Evolutionary conservation across 192 early-diverging fungal species (phyloP).

Genomic region (Geranomyces variabilis): DNA sequence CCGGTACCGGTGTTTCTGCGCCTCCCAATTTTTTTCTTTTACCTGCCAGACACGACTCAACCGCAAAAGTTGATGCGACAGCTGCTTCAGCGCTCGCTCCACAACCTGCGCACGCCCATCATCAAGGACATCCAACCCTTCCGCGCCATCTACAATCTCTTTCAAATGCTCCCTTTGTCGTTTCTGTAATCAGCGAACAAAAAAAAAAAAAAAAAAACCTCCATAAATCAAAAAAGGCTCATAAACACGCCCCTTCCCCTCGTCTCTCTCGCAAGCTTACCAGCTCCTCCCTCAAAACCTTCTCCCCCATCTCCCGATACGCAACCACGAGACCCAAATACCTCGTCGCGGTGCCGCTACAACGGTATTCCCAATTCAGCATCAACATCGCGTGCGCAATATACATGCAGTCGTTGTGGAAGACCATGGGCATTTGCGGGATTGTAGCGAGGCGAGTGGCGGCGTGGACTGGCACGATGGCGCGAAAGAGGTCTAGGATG

Average conservation of each 20-base stretch:
- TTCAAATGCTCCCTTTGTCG: constrained; percentile 22
- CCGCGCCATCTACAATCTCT: constrained; percentile 15
- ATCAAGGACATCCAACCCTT: constrained; percentile 33
- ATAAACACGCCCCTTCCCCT: constrained; percentile 31
- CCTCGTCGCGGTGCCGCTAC: not conserved
- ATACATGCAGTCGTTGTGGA: constrained; percentile 75
- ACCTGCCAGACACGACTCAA: constrained; percentile 61
- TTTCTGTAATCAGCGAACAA: not conserved
- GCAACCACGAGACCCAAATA: not conserved
- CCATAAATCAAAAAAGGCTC: not conserved
- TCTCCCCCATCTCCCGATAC: constrained; percentile 20
- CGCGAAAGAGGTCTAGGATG: constrained; percentile 60
- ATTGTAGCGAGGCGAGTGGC: constrained; percentile 42
- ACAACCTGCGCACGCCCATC: constrained; percentile 43
- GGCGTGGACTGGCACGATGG: constrained; percentile 62
- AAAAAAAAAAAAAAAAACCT: not conserved
- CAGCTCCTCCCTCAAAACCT: constrained; percentile 47
- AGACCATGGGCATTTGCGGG: constrained; percentile 64
- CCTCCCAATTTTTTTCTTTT: not conserved
- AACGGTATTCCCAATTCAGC: constrained; percentile 10
- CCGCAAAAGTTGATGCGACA: constrained; percentile 45
- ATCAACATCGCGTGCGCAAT: constrained; percentile 37
- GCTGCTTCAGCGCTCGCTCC: constrained; percentile 52
- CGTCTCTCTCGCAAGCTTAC: constrained; percentile 29
- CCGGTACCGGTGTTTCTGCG: not conserved